phyloP scores from a whole-genome alignment of 805 yeast species.

The Candida patagonica region DNA sequence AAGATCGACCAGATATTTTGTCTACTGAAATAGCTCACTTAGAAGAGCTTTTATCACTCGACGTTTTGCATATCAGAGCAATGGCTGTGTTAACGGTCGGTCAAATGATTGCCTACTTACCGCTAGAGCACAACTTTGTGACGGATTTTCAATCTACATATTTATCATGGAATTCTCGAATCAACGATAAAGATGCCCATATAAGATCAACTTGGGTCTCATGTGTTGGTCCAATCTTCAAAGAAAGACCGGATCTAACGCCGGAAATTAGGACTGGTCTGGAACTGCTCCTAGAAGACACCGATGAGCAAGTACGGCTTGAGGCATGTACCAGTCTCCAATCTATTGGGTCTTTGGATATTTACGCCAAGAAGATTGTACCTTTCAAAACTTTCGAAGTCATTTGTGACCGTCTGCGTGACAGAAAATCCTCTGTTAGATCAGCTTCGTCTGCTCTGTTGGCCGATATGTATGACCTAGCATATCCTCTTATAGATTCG shows the following conservation, averaged over 20 bases:
- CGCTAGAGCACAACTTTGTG: slow-evolving; percentile 49
- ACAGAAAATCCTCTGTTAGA: slow-evolving; percentile 58
- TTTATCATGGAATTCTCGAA: slow-evolving; percentile 64
- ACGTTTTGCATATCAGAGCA: slow-evolving; percentile 53
- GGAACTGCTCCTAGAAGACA: slow-evolving; percentile 62
- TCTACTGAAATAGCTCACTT: slow-evolving; percentile 68
- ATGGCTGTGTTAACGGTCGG: slow-evolving; percentile 72
- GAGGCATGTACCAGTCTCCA: slow-evolving; percentile 45
- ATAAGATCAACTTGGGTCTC: slow-evolving; percentile 69
- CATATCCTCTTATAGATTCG: slow-evolving; percentile 26
- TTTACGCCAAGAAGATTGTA: slow-evolving; percentile 32
- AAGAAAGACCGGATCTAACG: slow-evolving; percentile 34
- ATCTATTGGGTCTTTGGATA: neutral
- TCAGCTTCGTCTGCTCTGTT: slow-evolving; percentile 45
- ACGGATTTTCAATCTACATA: slow-evolving; percentile 51
- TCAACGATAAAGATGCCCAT: slow-evolving; percentile 53
- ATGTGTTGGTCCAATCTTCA: slow-evolving; percentile 41
- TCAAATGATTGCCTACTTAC: slow-evolving; percentile 41
- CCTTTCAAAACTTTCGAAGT: too few species aligned
- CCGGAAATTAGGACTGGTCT: slow-evolving; percentile 29
- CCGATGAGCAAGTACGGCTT: slow-evolving; percentile 63
- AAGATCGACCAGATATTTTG: slow-evolving; percentile 62
- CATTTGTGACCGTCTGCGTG: slow-evolving; percentile 58
- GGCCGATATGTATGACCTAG: slow-evolving; percentile 46
- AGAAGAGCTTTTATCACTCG: slow-evolving; percentile 62